Evolutionary conservation across 805 yeast genomes (phyloP), one percentile per base, ranked within the genome.

Genomic region (Hanseniaspora lachancei): DNA sequence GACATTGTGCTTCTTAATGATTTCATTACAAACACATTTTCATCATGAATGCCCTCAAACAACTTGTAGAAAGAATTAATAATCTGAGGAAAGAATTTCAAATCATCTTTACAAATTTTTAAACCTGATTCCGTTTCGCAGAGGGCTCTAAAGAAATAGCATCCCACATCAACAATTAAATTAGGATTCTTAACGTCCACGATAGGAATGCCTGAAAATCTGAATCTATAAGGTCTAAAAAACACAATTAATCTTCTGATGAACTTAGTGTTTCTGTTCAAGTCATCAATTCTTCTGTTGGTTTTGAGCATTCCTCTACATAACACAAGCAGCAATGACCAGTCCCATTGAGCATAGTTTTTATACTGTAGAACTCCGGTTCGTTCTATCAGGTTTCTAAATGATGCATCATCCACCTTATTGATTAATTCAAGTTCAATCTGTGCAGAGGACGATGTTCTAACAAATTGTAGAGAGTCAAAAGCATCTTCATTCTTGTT

Each of bases 161-260:
- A 79, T 0, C 96, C 97, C 3, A 85, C 82, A 51, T 73, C 76
- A 13, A 86, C 76, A 60, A 81, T 86, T 58, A 77, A 74, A 27
- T 74, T 75, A 24, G 82, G 75, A 35, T 72, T 68, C 56, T 75
- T 77, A 1, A 80, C 71, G 2, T 64, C 64, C 56, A 72, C 72
- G 2, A 46, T 29, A 57, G 77, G 70, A 47, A 80, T 68, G 29
- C 72, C 70, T 8, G 85, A 73, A 67, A 89, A 91, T 55, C 96
- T 72, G 62, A 82, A 80, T 68, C 95, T 89, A 70, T 89, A 84
- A 0, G 99, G 98, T 54, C 97, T 74, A 65, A 81, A 91, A 65
- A 91, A 93, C 1, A 95, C 86, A 62, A 89, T 67, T 27, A 93
- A 66, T 56, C 96, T 71, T 64, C 91, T 89, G 65, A 89, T 74